These are phyloP conservation scores for Aspergillus egyptiacus DNA, from an alignment of 495 filamentous ascomycete species.

Conservation along the genomic window DNA sequence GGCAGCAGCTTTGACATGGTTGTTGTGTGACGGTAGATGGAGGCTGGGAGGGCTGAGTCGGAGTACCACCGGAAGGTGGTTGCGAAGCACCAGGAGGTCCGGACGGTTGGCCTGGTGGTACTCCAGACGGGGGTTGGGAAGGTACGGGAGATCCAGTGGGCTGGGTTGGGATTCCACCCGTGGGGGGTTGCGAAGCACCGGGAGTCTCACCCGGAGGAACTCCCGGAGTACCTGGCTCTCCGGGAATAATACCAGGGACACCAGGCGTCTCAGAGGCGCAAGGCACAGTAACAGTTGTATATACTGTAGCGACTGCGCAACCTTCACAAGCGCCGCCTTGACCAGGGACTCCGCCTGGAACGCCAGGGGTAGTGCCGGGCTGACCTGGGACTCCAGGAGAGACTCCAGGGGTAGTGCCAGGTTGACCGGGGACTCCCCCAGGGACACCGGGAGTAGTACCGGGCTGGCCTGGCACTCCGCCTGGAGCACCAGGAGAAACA, in stretches of 20 bases:
- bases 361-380: not conserved
- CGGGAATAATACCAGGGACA: slow-evolving; percentile 8
- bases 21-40: slow-evolving; percentile 8
- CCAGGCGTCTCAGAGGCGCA: slow-evolving; percentile 7
- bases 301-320: slow-evolving; percentile 3
- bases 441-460: not conserved
- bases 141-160: slow-evolving; percentile 3
- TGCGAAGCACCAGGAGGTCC: not conserved
- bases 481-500: not conserved
- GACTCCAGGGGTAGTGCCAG: no score
- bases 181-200: slow-evolving; percentile 7
- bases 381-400: not conserved
- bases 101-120: not conserved
- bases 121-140: slow-evolving; percentile 8
- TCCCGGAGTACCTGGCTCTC: slow-evolving; percentile 4
- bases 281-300: not conserved
- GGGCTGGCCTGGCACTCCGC: not conserved
- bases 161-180: not conserved
- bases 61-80: not conserved
- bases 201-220: slow-evolving; percentile 7
- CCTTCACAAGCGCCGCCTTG: not conserved
- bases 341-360: slow-evolving; percentile 3
- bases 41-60: not conserved
- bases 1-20: slow-evolving; percentile 34
- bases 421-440: not conserved